Evolutionary conservation across 768 basidiomycete genomes (phyloP).

Genomic region (Pulveroboletus sp.): DNA sequence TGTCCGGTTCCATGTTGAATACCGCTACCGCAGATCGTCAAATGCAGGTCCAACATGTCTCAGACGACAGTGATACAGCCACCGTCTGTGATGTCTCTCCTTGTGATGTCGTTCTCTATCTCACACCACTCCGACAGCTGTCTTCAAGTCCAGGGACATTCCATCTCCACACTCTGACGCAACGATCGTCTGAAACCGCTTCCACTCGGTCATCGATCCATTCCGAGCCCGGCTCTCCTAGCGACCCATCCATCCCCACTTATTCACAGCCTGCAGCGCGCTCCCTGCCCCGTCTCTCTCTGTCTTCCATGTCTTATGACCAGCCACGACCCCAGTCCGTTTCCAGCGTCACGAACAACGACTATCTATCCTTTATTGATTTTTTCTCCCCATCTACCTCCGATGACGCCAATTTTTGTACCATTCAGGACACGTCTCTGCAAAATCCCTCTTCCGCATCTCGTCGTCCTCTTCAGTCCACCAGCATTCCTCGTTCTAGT

Average conservation of each 20-base stretch:
- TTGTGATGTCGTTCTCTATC: conserved; percentile 4
- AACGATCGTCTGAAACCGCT: conserved; percentile 3
- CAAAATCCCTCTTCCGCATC: conserved; percentile 1
- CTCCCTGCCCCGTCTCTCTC: conserved; percentile 26
- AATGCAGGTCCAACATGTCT: conserved; percentile 6
- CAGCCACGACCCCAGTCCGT: conserved; percentile 18
- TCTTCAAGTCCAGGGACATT: conserved; percentile 22
- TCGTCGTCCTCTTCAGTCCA: conserved; percentile 16
- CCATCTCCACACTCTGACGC: conserved; percentile 3
- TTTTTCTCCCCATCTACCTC: conserved; percentile 33
- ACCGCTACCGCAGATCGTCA: conserved; percentile 14
- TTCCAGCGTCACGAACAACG: conserved; percentile 28
- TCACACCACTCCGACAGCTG: conserved; percentile 16
- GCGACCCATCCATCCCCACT: no score
- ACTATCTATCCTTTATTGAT: conserved; percentile 48
- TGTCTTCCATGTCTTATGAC: conserved; percentile 20
- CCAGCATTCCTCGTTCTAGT: conserved; percentile 17
- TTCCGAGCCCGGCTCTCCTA: conserved; percentile 27
- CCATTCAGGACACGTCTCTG: conserved; percentile 1
- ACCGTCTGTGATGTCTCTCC: conserved; percentile 11
- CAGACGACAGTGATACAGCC: conserved; percentile 21
- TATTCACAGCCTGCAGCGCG: conserved; percentile 34
- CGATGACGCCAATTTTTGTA: conserved; percentile 11
- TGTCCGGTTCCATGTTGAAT: background rate
- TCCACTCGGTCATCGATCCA: conserved; percentile 27